A percentile compares a stretch with the other conserved stretches of the same genome.
These are phyloP conservation scores for Scenedesmus sp. DNA, from an alignment of 163 green algal genomes.

Conservation along the genomic window DNA sequence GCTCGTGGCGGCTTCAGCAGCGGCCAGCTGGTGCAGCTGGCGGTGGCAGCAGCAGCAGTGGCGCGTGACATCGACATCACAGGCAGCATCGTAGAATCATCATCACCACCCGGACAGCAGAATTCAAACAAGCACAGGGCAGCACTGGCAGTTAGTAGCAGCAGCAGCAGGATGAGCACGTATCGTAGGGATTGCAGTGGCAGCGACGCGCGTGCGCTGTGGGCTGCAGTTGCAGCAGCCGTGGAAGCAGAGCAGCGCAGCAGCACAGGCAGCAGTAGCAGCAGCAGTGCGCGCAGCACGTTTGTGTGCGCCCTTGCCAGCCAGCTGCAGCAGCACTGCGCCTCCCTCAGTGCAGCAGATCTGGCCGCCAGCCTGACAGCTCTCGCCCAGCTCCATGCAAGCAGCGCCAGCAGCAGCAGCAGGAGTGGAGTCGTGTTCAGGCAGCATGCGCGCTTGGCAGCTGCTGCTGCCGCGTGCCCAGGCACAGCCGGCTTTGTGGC, in stretches of 20 bases:
- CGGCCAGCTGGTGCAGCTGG: neutral
- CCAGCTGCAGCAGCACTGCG: neutral
- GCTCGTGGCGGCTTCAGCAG: neutral
- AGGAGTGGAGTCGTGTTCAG: neutral
- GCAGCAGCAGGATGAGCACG: neutral
- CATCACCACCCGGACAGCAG: too few relatives aligned
- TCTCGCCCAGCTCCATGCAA: neutral
- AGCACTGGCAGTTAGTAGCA: neutral
- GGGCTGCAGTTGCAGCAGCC: neutral
- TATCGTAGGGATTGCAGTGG: neutral
- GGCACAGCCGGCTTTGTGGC: neutral
- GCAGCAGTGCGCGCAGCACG: neutral
- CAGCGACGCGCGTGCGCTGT: neutral
- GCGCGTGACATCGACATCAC: neutral
- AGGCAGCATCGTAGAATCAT: neutral
- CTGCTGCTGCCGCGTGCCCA: neutral
- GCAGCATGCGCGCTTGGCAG: neutral
- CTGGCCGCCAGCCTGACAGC: neutral
- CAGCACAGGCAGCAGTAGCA: neutral
- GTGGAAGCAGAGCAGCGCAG: neutral
- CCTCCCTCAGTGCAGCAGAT: neutral
- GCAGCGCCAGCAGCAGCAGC: constrained; percentile 18
- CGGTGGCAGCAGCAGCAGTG: constrained; percentile 13
- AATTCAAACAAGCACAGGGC: neutral
- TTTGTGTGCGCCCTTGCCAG: neutral